These are phyloP conservation scores for Cardamine chenopodiifolia DNA, from an alignment of 345 rosid genomes.

Conservation along the genomic window DNA sequence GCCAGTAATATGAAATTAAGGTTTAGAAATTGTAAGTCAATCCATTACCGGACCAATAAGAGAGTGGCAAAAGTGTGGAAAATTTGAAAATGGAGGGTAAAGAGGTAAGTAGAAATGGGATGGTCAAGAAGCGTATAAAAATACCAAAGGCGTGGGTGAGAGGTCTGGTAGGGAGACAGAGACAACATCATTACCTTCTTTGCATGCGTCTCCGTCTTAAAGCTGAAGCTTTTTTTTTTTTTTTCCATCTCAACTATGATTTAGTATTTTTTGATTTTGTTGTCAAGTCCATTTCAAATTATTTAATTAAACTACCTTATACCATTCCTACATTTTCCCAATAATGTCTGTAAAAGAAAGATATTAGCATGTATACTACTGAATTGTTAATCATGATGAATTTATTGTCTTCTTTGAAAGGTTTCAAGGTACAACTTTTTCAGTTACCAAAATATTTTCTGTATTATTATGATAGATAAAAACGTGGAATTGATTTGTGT, in stretches of 20 bases:
- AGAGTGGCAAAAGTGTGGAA: slow-evolving; percentile 36
- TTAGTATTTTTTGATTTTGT: background rate
- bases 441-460: background rate
- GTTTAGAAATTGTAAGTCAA: background rate
- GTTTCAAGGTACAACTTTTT: slow-evolving; percentile 22
- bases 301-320: background rate
- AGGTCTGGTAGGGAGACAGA: slow-evolving; percentile 63
- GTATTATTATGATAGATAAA: background rate
- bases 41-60: no score
- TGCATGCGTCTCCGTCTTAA: slow-evolving; percentile 88
- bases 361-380: slow-evolving; percentile 9
- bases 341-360: background rate
- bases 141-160: slow-evolving; percentile 50
- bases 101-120: slow-evolving; percentile 6
- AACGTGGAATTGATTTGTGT: background rate
- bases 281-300: slow-evolving; percentile 27
- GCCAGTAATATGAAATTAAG: background rate
- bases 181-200: slow-evolving; percentile 71
- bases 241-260: background rate
- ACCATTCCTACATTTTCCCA: background rate
- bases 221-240: slow-evolving; percentile 42
- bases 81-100: slow-evolving; percentile 16
- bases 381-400: slow-evolving; percentile 20
- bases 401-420: slow-evolving; percentile 23
- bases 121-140: slow-evolving; percentile 53